phyloP scores from a whole-genome alignment of 2,329 filamentous ascomycete species.

The Cercospora zeina region DNA sequence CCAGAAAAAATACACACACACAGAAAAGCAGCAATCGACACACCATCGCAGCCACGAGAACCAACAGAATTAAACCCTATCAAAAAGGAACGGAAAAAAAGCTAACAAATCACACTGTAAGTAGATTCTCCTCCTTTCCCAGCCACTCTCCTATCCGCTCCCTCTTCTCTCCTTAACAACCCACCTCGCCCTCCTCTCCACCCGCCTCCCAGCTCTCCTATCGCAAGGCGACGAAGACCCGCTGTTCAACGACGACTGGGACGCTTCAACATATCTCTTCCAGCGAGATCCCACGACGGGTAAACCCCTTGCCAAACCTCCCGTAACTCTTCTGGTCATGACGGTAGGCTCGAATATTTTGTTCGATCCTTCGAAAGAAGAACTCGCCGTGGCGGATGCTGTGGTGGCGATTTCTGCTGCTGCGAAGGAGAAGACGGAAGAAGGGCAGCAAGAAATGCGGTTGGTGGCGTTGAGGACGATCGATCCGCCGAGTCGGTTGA shows the following conservation, averaged over 20 bases:
- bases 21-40: not conserved
- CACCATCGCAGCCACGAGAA: not conserved
- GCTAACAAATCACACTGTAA: slow-evolving; percentile 17
- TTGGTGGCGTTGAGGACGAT: slow-evolving; percentile 52
- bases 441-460: not conserved
- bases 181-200: slow-evolving; percentile 87
- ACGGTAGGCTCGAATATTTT: slow-evolving; percentile 84
- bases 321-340: slow-evolving; percentile 87
- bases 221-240: slow-evolving; percentile 94
- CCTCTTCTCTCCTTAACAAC: slow-evolving; percentile 90
- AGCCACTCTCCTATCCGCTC: slow-evolving; percentile 86
- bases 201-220: slow-evolving; percentile 78
- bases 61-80: too few relatives aligned
- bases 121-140: slow-evolving; percentile 89
- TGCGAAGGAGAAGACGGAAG: slow-evolving; percentile 25
- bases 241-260: slow-evolving; percentile 98
- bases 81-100: too few relatives aligned
- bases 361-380: slow-evolving; percentile 88
- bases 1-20: too few relatives aligned
- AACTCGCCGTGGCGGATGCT: slow-evolving; percentile 87
- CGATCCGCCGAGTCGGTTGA: slow-evolving; percentile 53
- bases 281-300: slow-evolving; percentile 44
- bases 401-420: slow-evolving; percentile 82
- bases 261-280: slow-evolving; percentile 76
- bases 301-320: slow-evolving; percentile 59